Conservation (phyloP, 2,329 filamentous ascomycete genomes). For the Ophiocordyceps camponoti-rufipedis region DNA sequence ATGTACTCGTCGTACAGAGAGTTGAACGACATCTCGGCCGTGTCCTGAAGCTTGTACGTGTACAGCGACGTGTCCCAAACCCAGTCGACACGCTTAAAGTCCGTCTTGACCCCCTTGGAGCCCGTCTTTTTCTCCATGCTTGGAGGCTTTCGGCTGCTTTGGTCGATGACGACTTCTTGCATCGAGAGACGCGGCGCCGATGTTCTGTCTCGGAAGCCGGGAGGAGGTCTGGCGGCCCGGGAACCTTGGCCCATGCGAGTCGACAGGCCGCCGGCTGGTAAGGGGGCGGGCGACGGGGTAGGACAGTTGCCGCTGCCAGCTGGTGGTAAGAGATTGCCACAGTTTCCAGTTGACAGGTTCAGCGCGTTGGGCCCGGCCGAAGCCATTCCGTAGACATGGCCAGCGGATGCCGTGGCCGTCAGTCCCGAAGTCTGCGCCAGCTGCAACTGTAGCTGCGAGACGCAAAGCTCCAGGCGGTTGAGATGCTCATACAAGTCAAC, state of each 20-base stretch:
- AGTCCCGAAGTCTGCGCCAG: constrained; percentile 1
- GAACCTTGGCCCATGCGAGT: neutral
- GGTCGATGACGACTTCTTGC: neutral
- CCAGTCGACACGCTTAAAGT: constrained; percentile 34
- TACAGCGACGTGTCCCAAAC: constrained; percentile 33
- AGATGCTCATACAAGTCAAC: constrained; percentile 7
- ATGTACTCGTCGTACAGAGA: constrained; percentile 57
- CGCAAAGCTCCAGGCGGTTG: constrained; percentile 10
- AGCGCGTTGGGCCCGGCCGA: neutral
- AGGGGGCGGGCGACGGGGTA: neutral
- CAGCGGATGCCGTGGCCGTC: neutral
- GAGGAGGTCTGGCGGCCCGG: neutral
- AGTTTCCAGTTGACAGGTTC: neutral
- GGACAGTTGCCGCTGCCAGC: neutral
- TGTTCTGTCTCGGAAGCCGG: neutral
- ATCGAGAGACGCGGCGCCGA: neutral
- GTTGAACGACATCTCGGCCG: constrained; percentile 24
- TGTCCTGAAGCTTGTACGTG: constrained; percentile 36
- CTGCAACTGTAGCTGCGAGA: constrained; percentile 9
- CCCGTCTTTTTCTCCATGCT: constrained; percentile 4
- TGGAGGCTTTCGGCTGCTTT: neutral
- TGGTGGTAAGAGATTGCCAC: neutral
- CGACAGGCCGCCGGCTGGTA: neutral
- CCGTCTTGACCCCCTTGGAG: constrained; percentile 10
- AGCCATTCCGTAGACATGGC: neutral